Evolutionary conservation across 148 eudicot species (phyloP).

Genomic region (Drosera capensis): DNA sequence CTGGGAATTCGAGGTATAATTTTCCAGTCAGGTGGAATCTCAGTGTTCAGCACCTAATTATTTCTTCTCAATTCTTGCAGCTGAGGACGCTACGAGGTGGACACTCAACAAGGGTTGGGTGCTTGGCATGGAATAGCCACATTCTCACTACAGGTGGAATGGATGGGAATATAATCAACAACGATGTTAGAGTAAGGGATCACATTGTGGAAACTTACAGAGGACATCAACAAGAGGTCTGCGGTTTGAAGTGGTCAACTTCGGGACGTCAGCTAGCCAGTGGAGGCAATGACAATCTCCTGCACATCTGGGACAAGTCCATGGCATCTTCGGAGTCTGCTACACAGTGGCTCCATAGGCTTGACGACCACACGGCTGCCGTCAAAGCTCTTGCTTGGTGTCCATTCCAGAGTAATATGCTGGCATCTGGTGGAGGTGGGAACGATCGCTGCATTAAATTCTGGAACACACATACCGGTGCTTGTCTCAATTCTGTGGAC

Average conservation of each 20-base stretch:
- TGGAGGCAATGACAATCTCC: slow-evolving; percentile 79
- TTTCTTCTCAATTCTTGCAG: slow-evolving; percentile 14
- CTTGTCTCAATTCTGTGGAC: slow-evolving; percentile 76
- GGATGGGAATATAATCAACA: slow-evolving; percentile 72
- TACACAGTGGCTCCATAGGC: slow-evolving; percentile 79
- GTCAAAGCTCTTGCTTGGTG: slow-evolving; percentile 97
- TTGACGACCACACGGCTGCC: slow-evolving; percentile 85
- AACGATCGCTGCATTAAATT: slow-evolving; percentile 75
- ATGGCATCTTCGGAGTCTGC: slow-evolving; percentile 53
- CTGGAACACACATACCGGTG: slow-evolving; percentile 96
- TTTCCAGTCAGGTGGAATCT: no score
- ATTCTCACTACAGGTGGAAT: slow-evolving; percentile 81
- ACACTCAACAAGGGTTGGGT: slow-evolving; percentile 67
- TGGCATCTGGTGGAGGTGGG: slow-evolving; percentile 92
- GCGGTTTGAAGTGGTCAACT: slow-evolving; percentile 88
- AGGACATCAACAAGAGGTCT: slow-evolving; percentile 85
- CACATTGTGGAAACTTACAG: slow-evolving; percentile 58
- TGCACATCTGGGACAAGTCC: slow-evolving; percentile 83
- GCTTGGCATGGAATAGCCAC: slow-evolving; percentile 84
- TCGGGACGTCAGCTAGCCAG: slow-evolving; percentile 85
- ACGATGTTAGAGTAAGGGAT: slow-evolving; percentile 56
- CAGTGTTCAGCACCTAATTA: no score
- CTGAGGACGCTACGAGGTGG: slow-evolving; percentile 73
- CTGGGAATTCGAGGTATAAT: no score
- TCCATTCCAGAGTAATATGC: slow-evolving; percentile 81